Evolutionary conservation across 352 stramenopile genomes (phyloP), one percentile per base, ranked within the genome.

Genomic region (Globisporangium rhizosaccharum): DNA sequence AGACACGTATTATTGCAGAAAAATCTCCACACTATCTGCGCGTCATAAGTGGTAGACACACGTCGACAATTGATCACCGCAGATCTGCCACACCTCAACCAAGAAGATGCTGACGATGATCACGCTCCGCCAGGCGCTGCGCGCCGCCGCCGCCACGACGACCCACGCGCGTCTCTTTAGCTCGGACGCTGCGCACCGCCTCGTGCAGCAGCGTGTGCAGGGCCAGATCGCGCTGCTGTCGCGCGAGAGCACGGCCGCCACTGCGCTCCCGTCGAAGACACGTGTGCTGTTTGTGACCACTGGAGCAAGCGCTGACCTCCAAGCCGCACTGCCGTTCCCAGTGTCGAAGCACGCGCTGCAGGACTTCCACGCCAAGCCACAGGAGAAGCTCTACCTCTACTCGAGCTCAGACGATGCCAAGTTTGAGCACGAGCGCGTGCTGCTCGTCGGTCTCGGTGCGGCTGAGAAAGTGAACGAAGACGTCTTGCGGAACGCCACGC

Each of bases 391-490:
- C 55, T 85, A 87, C 53, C 60, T 92, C 44, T 92, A 94, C 54
- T 80, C 85, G 42, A 85, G 54, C 39, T 61, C 58, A 10, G 72
- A 82, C 44, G 62, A 73, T 28, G 70, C 47, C 10, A 53, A 63
- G 6, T 61, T 75, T 28, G 68, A 61, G 9, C 57, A 69, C 59
- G 71, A 86, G 44, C 85, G 82, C 49, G 71, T 87, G 57, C 67
- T 94, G 56, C 78, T 94, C 3, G 76, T 94, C 33, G 85, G 85
- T 11, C 76, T 94, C 25, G 85, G 85, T 51, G 76, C 78, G 26
- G 74, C 64, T 28, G 71, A 79, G 7, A 88, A 88, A 52, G 66
- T 94, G 44, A 75, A 78, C 49, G 79, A 85, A 56, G 67, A 75
- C 17, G 66, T 78, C 53, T 67, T 94, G 56, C 82, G 85, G 23